phyloP scores from a whole-genome alignment of 2,329 filamentous ascomycete genomes.

The Beauveria asiatica region DNA sequence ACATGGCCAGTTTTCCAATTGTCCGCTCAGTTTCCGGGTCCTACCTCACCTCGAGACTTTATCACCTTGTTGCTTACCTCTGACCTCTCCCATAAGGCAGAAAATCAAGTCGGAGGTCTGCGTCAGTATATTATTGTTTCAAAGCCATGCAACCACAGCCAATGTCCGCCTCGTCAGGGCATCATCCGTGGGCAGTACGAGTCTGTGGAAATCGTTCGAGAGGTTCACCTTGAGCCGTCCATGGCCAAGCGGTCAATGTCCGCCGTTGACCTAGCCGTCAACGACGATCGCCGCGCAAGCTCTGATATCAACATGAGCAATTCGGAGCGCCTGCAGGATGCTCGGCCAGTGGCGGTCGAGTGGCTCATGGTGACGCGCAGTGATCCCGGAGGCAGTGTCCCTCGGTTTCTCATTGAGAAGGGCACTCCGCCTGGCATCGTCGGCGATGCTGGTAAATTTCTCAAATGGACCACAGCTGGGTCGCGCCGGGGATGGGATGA shows the following conservation, averaged over 20 bases:
- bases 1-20: conserved; percentile 62
- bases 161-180: conserved; percentile 59
- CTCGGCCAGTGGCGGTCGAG: conserved; percentile 50
- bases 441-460: conserved; percentile 69
- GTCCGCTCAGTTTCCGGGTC: conserved; percentile 82
- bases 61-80: conserved; percentile 70
- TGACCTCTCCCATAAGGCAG: conserved; percentile 36
- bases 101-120: conserved; percentile 28
- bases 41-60: conserved; percentile 82
- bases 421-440: conserved; percentile 77
- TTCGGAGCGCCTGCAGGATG: conserved; percentile 17
- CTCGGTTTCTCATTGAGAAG: conserved; percentile 83
- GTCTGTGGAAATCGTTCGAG: conserved; percentile 82
- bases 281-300: not conserved
- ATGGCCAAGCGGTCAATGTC: conserved; percentile 25
- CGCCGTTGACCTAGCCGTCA: conserved; percentile 21
- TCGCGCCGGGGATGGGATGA: conserved; percentile 20
- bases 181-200: conserved; percentile 83
- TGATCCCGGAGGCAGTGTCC: conserved; percentile 81
- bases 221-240: conserved; percentile 54
- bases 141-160: conserved; percentile 70
- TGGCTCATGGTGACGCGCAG: conserved; percentile 91
- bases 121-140: conserved; percentile 83
- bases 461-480: conserved; percentile 58
- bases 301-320: conserved; percentile 12